Percentiles rank a stretch among this genome's conserved stretches.
phyloP scores from a whole-genome alignment of 2,329 filamentous ascomycete species.

The Epicoccum sorghinum region DNA sequence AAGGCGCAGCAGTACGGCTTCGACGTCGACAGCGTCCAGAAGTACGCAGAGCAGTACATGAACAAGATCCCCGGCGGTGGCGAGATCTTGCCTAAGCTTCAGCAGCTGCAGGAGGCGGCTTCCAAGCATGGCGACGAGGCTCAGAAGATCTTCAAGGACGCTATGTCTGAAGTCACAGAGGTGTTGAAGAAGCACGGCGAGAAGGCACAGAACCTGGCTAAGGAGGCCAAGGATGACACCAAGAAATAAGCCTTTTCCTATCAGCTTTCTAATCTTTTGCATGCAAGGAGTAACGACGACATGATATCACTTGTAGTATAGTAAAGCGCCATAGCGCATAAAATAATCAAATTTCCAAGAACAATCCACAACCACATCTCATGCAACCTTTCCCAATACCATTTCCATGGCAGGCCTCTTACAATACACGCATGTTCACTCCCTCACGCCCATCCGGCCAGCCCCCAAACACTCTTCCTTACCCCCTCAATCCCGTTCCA shows the following conservation, averaged over 20 bases:
- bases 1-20: slow-evolving; percentile 63
- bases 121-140: slow-evolving; percentile 73
- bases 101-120: slow-evolving; percentile 68
- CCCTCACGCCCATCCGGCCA: slow-evolving; percentile 5
- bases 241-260: slow-evolving; percentile 34
- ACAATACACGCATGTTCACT: background rate
- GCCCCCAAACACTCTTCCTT: slow-evolving; percentile 14
- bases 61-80: slow-evolving; percentile 68
- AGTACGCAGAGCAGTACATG: slow-evolving; percentile 64
- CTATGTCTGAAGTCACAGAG: slow-evolving; percentile 43
- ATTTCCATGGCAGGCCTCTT: background rate
- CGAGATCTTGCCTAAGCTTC: slow-evolving; percentile 69
- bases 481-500: slow-evolving; percentile 14
- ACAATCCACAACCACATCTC: background rate
- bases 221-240: slow-evolving; percentile 44
- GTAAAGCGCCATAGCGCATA: background rate
- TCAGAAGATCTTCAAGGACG: slow-evolving; percentile 71
- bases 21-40: slow-evolving; percentile 45
- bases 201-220: slow-evolving; percentile 38
- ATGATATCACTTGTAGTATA: slow-evolving; percentile 16
- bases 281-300: slow-evolving; percentile 2
- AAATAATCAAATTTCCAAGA: background rate
- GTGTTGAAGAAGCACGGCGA: slow-evolving; percentile 44
- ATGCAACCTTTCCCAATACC: no score
- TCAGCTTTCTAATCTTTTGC: background rate